Evolutionary conservation across 805 yeast species (phyloP).

Genomic region (Lipomyces orientalis): DNA sequence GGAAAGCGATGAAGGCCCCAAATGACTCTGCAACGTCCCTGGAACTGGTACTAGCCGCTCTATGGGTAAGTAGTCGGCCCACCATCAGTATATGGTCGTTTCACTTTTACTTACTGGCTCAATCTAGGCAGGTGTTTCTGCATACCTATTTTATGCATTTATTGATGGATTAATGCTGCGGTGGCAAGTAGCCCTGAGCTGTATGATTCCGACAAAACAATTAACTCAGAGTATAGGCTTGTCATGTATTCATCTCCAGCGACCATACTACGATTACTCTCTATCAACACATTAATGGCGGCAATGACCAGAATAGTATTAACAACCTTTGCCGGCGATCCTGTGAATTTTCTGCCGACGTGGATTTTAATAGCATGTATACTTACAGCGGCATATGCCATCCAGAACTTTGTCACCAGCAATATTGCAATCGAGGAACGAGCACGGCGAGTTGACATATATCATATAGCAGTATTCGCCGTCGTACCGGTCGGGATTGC

Average conservation of each 20-base stretch:
- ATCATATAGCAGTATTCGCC: conserved; percentile 81
- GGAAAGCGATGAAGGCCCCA: conserved; percentile 39
- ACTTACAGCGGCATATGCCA: conserved; percentile 76
- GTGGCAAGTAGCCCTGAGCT: conserved; percentile 51
- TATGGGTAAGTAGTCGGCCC: conserved; percentile 55
- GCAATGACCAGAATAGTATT: conserved; percentile 72
- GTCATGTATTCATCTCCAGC: conserved; percentile 88
- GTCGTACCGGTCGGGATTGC: conserved; percentile 98
- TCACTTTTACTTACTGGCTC: not conserved
- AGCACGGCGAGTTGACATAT: conserved; percentile 79
- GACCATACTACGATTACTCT: conserved; percentile 82
- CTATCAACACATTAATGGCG: conserved; percentile 76
- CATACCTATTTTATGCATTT: conserved; percentile 80
- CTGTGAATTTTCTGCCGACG: conserved; percentile 77
- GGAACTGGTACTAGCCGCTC: conserved; percentile 78
- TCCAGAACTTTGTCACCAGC: conserved; percentile 87
- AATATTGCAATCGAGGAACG: conserved; percentile 51
- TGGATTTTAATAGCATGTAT: conserved; percentile 89
- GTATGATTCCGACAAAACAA: not conserved
- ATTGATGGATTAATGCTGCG: conserved; percentile 89
- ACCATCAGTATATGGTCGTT: not conserved
- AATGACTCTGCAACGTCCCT: conserved; percentile 65
- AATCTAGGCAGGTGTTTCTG: conserved; percentile 76
- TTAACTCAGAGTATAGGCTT: conserved; percentile 52
- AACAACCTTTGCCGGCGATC: conserved; percentile 71